Percentiles rank a stretch among this genome's conserved stretches.
phyloP scores from a whole-genome alignment of 139 green algal genomes.

The Asterochloris sp. region DNA sequence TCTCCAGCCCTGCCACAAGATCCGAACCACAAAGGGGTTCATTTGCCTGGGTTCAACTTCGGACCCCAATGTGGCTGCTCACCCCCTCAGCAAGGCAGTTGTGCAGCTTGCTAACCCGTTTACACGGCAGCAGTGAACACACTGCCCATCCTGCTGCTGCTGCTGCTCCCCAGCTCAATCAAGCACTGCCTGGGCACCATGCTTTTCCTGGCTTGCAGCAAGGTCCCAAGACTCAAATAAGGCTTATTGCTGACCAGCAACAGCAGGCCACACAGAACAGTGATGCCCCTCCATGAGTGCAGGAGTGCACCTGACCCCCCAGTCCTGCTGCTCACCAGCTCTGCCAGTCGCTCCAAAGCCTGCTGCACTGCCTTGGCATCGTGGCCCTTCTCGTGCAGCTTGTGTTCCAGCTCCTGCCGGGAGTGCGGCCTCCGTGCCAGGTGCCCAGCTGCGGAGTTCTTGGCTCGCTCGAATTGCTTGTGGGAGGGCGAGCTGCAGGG shows the following conservation, averaged over 20 bases:
- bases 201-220: background rate
- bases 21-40: no score
- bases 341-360: constrained; percentile 33
- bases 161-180: background rate
- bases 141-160: background rate
- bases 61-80: no score
- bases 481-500: constrained; percentile 2
- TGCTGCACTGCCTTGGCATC: constrained; percentile 12
- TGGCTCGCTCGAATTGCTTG: constrained; percentile 23
- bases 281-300: background rate
- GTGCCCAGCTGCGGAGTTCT: constrained; percentile 35
- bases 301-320: background rate
- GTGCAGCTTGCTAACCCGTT: no score
- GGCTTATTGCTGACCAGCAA: background rate
- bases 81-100: no score
- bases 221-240: background rate
- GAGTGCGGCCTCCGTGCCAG: constrained; percentile 31
- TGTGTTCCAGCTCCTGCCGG: constrained; percentile 25
- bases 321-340: constrained; percentile 21
- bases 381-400: constrained; percentile 43
- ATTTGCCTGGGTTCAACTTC: no score
- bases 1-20: no score
- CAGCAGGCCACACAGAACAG: background rate
- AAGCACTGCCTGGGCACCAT: background rate
- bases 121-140: no score